Base-by-base conservation (phyloP, 106 monocot species). In the Acorus gramineus region DNA sequence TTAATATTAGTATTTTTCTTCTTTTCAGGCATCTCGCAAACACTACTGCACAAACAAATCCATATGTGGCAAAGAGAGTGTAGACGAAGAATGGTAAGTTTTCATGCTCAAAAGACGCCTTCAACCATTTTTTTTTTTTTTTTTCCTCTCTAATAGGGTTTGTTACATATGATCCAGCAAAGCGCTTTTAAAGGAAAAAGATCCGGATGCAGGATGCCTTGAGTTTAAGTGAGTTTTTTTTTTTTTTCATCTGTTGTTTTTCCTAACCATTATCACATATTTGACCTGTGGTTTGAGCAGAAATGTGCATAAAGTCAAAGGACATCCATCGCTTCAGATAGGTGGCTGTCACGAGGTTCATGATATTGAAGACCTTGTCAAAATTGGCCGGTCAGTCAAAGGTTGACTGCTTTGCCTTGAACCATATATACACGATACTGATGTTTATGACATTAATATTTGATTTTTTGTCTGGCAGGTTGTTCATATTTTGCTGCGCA, bases 401-500 rank as follows among this genome's bases (percentile, higher is more conserved):
- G 98, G 98, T 70, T 62, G 54, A 50, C 72, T 28, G 4, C 42
- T 60, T 68, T 59, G 62, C 14, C 63, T 55, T 86, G 64, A 28
- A 28, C 28, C 28, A 28, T 28, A 28, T 28, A 28, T 28, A 28
- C 28, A 28, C 28, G 28, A 28, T 28, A 28, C 28, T 28, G 28
- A 28, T 28, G 28, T 28, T 28, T 0, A 28, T 28, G 28, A 28
- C 28, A 28, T 28, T 28, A 28, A 28, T 28, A 28, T 28, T 28
- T 28, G 28, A 28, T 28, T 0, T 28, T 28, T 28, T 28, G 28
- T 28, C 28, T 1, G 28, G 28, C 61, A 99, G 98, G 98, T 14
- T 99, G 98, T 65, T 69, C 98, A 14, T 99, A 99, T 80, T 99
- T 89, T 86, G 98, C 92, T 49, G 77, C 98, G 66, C 98, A 84